These are phyloP conservation scores for Ascochyta lentis DNA, from an alignment of 2,329 filamentous ascomycete species.

Conservation along the genomic window DNA sequence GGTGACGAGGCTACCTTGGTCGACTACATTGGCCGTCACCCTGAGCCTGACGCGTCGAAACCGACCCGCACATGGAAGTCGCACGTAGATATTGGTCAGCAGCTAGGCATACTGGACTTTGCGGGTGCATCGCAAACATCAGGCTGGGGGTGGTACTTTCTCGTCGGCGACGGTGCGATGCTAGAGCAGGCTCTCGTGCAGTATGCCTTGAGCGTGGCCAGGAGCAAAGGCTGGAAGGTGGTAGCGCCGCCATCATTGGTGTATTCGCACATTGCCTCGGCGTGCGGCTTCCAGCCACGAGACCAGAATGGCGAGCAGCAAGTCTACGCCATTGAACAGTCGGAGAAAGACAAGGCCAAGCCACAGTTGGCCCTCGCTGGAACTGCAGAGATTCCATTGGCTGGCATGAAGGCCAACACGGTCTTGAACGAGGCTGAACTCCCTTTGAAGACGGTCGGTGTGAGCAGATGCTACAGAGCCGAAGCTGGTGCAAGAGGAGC, in stretches of 20 bases:
- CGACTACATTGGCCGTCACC: constrained; percentile 79
- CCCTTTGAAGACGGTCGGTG: constrained; percentile 80
- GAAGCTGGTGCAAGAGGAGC: constrained; percentile 90
- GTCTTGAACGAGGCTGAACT: constrained; percentile 70
- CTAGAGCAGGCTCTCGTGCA: constrained; percentile 94
- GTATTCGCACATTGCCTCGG: constrained; percentile 86
- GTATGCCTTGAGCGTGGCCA: constrained; percentile 79
- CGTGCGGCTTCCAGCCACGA: constrained; percentile 93
- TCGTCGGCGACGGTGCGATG: constrained; percentile 87
- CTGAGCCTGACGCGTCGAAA: constrained; percentile 43
- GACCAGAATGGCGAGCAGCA: constrained; percentile 92
- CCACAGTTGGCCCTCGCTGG: constrained; percentile 80
- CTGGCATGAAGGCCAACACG: constrained; percentile 82
- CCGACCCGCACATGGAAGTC: constrained; percentile 67
- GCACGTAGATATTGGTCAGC: constrained; percentile 84
- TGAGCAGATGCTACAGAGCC: constrained; percentile 92
- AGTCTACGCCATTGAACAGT: constrained; percentile 79
- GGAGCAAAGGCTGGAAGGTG: constrained; percentile 76
- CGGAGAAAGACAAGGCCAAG: constrained; percentile 64
- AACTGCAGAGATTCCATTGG: constrained; percentile 93
- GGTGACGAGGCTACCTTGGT: constrained; percentile 71
- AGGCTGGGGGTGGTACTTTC: constrained; percentile 98
- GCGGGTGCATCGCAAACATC: constrained; percentile 78
- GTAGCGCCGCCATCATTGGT: constrained; percentile 89
- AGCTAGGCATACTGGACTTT: constrained; percentile 92